Evolutionary conservation across 2,329 filamentous ascomycete genomes (phyloP).

Genomic region (Orbilia oligospora): DNA sequence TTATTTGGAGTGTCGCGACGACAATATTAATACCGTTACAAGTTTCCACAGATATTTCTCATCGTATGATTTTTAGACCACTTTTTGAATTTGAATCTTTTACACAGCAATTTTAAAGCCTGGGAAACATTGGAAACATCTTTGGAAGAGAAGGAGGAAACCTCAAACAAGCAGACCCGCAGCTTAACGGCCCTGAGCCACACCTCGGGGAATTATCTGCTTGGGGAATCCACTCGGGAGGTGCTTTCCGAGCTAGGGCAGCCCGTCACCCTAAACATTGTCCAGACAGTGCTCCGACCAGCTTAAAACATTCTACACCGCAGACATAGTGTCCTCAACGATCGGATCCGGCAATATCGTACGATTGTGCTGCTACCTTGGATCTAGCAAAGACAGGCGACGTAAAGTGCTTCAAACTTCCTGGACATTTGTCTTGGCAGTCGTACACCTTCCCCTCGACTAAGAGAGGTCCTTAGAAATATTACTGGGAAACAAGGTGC

Average conservation of each 20-base stretch:
- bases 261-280: constrained; percentile 51
- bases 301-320: constrained; percentile 56
- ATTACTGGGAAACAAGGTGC: constrained; percentile 44
- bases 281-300: constrained; percentile 60
- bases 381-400: constrained; percentile 46
- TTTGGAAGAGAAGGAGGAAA: constrained; percentile 25
- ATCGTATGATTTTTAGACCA: constrained; percentile 46
- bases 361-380: constrained; percentile 50
- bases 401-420: constrained; percentile 49
- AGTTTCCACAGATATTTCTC: constrained; percentile 16
- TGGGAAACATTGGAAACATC: constrained; percentile 13
- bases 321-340: constrained; percentile 50
- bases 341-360: constrained; percentile 43
- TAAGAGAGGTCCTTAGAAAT: constrained; percentile 3
- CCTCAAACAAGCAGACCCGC: constrained; percentile 41
- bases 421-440: constrained; percentile 39
- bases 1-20: constrained; percentile 15
- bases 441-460: constrained; percentile 25
- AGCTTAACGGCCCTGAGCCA: constrained; percentile 35
- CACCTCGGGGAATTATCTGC: constrained; percentile 21
- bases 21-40: constrained; percentile 27
- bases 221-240: constrained; percentile 43
- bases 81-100: constrained; percentile 17
- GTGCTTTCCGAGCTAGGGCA: constrained; percentile 45
- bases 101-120: not conserved